Base-by-base conservation (phyloP, 164 flowering plant species). In the Piper longum region DNA sequence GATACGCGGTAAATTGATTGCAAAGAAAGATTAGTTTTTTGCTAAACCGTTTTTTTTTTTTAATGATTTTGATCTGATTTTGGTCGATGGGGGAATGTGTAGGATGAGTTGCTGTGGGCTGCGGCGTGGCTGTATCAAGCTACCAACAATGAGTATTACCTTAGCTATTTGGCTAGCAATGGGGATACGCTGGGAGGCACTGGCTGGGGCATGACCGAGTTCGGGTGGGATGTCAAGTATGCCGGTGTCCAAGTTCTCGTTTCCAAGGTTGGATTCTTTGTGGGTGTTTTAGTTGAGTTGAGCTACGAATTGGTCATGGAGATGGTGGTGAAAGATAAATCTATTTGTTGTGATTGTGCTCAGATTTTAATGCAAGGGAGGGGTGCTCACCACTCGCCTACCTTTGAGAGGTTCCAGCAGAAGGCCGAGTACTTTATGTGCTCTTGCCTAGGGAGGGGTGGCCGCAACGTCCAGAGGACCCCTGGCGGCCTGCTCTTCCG, bases 31-130 rank as follows among this genome's bases (percentile, higher is more conserved):
- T 40, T 12, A 57, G 26, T 2, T 40, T 44, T 56, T 42, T 39
- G 5, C 3, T 11, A 9, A 3, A 16, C 6, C 52, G 19, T 44
- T 43, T 3, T 43, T 61, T 3, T 43, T 61, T 5, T 14, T 39
- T 5, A 2, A 7, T 16, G 18, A 44, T 18, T 16, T 43, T 18
- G 60, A 57, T 12, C 42, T 41, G 42, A 54, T 55, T 5, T 2
- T 39, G 5, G 54, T 43, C 59, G 52, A 14, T 6, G 7, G 12
- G 52, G 9, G 14, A 44, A 2, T 45, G 54, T 69, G 52, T 62
- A 92, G 98, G 98, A 92, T 60, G 98, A 92, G 75, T 75, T 92
- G 78, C 73, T 92, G 1, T 92, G 98, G 98, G 91, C 95, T 6
- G 88, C 96, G 4, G 83, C 87, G 2, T 92, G 98, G 98, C 56